Base-by-base conservation (phyloP, 2,329 filamentous ascomycete genomes). In the Phaeophleospora eucalypticola region DNA sequence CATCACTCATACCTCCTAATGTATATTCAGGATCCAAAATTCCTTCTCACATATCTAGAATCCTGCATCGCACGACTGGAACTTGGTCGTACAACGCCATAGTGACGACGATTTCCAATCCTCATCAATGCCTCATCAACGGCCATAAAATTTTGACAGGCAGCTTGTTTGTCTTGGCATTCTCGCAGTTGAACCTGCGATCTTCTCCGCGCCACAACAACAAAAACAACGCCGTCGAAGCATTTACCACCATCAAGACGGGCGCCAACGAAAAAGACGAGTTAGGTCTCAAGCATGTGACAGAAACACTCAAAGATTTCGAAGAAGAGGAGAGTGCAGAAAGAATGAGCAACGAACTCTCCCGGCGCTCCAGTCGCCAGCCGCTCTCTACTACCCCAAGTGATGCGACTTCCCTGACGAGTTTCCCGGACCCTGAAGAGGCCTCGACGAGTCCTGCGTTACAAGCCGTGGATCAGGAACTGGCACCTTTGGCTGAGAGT, bases 391-490 rank as follows among this genome's bases (percentile, higher is more conserved):
- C 47, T 10, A 45, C 43, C 15, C 14, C n/a, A 12, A 33, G 16
- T n/a, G 57, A 61, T 42, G 54, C 54, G 7, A 55, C 44, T 15
- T 64, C 62, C 9, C 49, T 64, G 19, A 65, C 62, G 12, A 58
- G 51, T 16, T 65, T 65, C 45, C 63, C 63, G 6, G 60, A 64
- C 35, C 61, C 60, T 38, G 46, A 36, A n/a, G 34, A 16, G 15
- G 8, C 36, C 12, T 37, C 50, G 45, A 41, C 51, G 15, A 42
- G 43, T 21, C 46, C 52, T 27, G 44, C 49, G 41, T 32, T 54
- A 24, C 43, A 52, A 42, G 46, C 49, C 38, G 33, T 47, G 41
- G 38, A 43, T 42, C 40, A n/a, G 21, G 37, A 4, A 18, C 17
- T n/a, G 17, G 38, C 17, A 41, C 24, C 21, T 15, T 41, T 29